phyloP scores from a whole-genome alignment of 306 rosid genomes.

The Rosa chinensis region DNA sequence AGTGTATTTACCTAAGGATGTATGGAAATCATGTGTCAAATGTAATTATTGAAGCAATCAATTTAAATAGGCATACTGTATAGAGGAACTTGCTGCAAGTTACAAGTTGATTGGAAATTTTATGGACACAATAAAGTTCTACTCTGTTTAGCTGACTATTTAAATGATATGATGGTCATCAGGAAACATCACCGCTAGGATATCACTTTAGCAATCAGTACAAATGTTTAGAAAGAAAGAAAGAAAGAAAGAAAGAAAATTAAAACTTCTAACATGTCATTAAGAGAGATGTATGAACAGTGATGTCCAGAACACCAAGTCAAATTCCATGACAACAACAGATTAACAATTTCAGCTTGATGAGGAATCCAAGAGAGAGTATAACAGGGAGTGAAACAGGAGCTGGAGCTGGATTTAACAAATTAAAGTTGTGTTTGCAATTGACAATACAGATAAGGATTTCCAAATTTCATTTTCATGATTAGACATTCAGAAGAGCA shows the following conservation, averaged over 20 bases:
- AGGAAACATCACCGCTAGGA: background rate
- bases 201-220: background rate
- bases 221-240: background rate
- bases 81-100: background rate
- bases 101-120: background rate
- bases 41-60: background rate
- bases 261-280: background rate
- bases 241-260: background rate
- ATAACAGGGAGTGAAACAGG: background rate
- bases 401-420: background rate
- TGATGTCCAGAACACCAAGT: background rate
- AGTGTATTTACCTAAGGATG: slow-evolving; percentile 47
- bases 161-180: background rate
- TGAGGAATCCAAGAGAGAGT: background rate
- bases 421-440: background rate
- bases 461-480: background rate
- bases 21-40: background rate
- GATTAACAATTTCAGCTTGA: background rate
- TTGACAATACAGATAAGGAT: background rate
- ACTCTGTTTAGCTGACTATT: background rate
- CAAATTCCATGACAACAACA: background rate
- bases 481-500: background rate
- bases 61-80: background rate
- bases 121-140: background rate
- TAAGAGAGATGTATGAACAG: background rate